These are phyloP conservation scores for Narthecium ossifragum DNA, from an alignment of 106 monocot genomes.

Conservation along the genomic window DNA sequence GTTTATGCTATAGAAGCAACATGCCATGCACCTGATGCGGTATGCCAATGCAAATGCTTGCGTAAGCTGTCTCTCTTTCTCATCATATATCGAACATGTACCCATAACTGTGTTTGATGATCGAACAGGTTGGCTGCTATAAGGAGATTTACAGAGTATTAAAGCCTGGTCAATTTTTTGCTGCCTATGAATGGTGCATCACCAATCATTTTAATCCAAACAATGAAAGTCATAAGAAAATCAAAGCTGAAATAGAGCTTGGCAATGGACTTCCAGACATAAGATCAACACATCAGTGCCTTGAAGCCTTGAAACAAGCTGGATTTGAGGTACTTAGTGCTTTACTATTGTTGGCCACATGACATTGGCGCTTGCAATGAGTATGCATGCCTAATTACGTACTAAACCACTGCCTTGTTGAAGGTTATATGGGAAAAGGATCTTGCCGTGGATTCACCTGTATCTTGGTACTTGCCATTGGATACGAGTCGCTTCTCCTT, in stretches of 20 bases:
- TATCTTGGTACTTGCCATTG: conserved; percentile 87
- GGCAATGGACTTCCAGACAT: conserved; percentile 94
- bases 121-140: conserved; percentile 73
- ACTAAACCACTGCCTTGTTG: neutral
- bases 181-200: conserved; percentile 98
- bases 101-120: neutral
- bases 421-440: conserved; percentile 88
- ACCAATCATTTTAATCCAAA: conserved; percentile 71
- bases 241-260: conserved; percentile 91
- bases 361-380: neutral
- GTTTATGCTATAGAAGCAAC: conserved; percentile 98
- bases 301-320: conserved; percentile 76
- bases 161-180: conserved; percentile 94
- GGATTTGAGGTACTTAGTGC: conserved; percentile 72
- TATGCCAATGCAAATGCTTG: conserved; percentile 19
- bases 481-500: conserved; percentile 73
- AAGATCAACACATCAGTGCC: conserved; percentile 63
- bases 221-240: conserved; percentile 67
- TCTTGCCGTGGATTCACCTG: conserved; percentile 77
- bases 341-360: neutral
- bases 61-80: neutral
- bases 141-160: conserved; percentile 86
- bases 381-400: too few species aligned
- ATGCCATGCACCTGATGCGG: conserved; percentile 95
- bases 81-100: neutral